These are phyloP conservation scores for Petasospora fabianii DNA, from an alignment of 1,139 yeast species.

Conservation along the genomic window DNA sequence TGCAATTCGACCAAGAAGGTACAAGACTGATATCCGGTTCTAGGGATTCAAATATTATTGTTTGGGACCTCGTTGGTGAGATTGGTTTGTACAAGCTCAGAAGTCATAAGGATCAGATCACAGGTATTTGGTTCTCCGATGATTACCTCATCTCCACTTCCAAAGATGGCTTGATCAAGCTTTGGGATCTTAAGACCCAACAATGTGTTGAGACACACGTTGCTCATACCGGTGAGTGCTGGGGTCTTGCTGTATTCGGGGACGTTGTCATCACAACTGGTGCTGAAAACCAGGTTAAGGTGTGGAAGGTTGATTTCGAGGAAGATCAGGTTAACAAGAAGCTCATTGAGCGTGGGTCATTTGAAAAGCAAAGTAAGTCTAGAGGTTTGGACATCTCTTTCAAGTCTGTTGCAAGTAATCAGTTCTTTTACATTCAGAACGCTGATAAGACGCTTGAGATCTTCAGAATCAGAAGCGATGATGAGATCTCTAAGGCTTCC, in stretches of 20 bases:
- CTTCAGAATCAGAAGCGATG: slow-evolving; percentile 71
- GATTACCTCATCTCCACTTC: slow-evolving; percentile 74
- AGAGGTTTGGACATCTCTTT: slow-evolving; percentile 66
- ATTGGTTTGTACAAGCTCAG: slow-evolving; percentile 80
- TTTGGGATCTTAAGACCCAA: slow-evolving; percentile 89
- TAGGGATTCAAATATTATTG: slow-evolving; percentile 72
- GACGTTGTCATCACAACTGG: slow-evolving; percentile 66
- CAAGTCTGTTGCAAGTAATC: slow-evolving; percentile 38
- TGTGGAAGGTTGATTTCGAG: slow-evolving; percentile 67
- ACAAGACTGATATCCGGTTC: slow-evolving; percentile 87
- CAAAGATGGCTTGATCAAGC: slow-evolving; percentile 85
- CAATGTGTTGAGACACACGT: slow-evolving; percentile 93
- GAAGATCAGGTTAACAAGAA: slow-evolving; percentile 47
- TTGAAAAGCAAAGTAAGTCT: slow-evolving; percentile 76
- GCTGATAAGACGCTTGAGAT: slow-evolving; percentile 80
- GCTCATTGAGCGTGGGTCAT: slow-evolving; percentile 57
- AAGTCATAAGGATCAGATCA: slow-evolving; percentile 87
- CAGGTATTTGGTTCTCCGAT: slow-evolving; percentile 63
- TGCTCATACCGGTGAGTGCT: slow-evolving; percentile 91
- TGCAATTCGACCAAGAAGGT: slow-evolving; percentile 75
- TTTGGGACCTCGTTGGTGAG: slow-evolving; percentile 96
- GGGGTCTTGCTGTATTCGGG: slow-evolving; percentile 60
- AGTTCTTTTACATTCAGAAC: slow-evolving; percentile 67
- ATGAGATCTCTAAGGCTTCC: slow-evolving; percentile 76
- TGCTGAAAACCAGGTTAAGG: slow-evolving; percentile 73